Conservation (phyloP, 2,329 filamentous ascomycete species). For the Geosmithia flava region DNA sequence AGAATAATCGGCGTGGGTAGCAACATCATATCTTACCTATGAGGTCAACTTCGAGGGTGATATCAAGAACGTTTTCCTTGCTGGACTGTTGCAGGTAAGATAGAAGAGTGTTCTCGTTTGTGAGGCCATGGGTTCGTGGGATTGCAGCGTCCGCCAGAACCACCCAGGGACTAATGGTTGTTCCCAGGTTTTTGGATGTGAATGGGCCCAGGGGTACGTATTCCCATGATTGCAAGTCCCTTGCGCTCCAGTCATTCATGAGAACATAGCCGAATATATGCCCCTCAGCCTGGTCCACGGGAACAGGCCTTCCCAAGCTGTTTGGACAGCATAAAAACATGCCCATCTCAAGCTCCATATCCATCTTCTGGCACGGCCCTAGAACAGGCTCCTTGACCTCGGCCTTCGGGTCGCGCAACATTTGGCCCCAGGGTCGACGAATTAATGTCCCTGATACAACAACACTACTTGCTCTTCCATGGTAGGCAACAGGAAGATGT, state of each 20-base stretch:
- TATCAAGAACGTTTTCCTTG: constrained; percentile 20
- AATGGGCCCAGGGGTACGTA: constrained; percentile 45
- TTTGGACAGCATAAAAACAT: constrained; percentile 61
- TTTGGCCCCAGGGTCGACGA: constrained; percentile 61
- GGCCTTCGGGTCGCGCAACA: constrained; percentile 36
- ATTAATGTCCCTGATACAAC: constrained; percentile 65
- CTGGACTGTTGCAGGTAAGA: constrained; percentile 42
- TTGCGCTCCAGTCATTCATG: constrained; percentile 45
- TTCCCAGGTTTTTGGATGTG: constrained; percentile 44
- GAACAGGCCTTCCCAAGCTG: constrained; percentile 52
- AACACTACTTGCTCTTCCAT: constrained; percentile 65
- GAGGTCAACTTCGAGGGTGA: constrained; percentile 24
- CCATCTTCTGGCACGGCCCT: constrained; percentile 48
- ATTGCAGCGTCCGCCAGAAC: constrained; percentile 14
- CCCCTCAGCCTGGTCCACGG: constrained; percentile 54
- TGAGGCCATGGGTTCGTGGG: constrained; percentile 6
- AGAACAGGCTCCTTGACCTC: constrained; percentile 44
- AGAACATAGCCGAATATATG: constrained; percentile 29
- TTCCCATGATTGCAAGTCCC: constrained; percentile 44
- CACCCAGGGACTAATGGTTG: constrained; percentile 44
- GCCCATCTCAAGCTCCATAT: constrained; percentile 69
- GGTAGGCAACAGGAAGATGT: constrained; percentile 70
- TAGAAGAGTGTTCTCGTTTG: constrained; percentile 20
- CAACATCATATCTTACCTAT: constrained; percentile 17
- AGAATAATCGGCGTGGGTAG: not conserved